Evolutionary conservation across 2,329 filamentous ascomycete genomes (phyloP).

Genomic region (Myriangium duriaei): DNA sequence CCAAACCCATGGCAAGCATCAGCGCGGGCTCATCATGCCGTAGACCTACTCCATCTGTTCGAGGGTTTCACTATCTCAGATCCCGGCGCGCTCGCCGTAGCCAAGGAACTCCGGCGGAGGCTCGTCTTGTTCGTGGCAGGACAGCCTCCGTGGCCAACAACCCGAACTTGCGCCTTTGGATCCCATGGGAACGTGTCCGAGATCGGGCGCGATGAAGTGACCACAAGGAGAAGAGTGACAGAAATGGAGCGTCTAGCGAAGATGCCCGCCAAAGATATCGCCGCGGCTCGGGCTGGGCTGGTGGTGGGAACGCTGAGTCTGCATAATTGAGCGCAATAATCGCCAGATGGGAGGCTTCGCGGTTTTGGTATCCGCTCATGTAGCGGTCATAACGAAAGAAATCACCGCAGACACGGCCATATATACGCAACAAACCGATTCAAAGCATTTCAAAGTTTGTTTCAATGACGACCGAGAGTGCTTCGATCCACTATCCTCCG

Average conservation of each 20-base stretch:
- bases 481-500: too few species aligned
- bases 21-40: conserved; percentile 34
- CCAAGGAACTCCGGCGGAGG: conserved; percentile 26
- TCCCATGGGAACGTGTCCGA: conserved; percentile 26
- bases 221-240: conserved; percentile 22
- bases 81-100: conserved; percentile 22
- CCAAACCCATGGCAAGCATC: conserved; percentile 37
- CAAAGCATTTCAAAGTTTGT: too few species aligned
- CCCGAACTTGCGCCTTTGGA: conserved; percentile 27
- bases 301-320: conserved; percentile 32
- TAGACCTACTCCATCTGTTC: conserved; percentile 36
- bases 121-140: conserved; percentile 31
- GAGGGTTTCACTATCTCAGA: conserved; percentile 29
- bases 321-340: conserved; percentile 13
- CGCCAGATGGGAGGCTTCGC: too few species aligned
- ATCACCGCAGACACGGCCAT: too few species aligned
- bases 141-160: conserved; percentile 25
- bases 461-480: too few species aligned
- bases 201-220: conserved; percentile 23
- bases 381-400: too few species aligned
- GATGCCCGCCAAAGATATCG: conserved; percentile 20
- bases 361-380: too few species aligned
- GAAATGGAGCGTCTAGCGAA: conserved; percentile 22
- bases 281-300: conserved; percentile 22
- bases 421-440: too few species aligned